Conservation (phyloP, 2,329 filamentous ascomycete genomes). For the Fusarium sp. region DNA sequence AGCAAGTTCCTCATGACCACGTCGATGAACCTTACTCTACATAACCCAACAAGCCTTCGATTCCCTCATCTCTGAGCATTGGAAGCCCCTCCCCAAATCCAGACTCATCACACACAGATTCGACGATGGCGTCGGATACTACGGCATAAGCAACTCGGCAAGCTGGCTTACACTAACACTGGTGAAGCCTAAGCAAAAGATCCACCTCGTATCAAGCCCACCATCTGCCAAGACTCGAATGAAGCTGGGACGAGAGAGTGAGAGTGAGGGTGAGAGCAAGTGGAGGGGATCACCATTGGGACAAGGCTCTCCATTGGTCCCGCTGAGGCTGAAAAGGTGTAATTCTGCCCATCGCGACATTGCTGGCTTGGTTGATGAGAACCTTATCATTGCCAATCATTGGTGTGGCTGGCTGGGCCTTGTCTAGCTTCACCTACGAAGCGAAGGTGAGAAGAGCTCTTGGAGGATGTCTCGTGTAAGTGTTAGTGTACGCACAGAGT, state of each 20-base stretch:
- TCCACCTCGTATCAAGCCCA: slow-evolving; percentile 16
- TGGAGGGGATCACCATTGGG: slow-evolving; percentile 12
- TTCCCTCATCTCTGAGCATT: background rate
- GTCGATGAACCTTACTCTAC: slow-evolving; percentile 7
- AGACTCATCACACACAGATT: background rate
- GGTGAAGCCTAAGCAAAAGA: slow-evolving; percentile 6
- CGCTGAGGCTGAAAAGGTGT: slow-evolving; percentile 15
- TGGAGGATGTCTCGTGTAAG: slow-evolving; percentile 12
- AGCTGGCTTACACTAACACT: slow-evolving; percentile 1
- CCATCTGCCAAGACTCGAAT: slow-evolving; percentile 4
- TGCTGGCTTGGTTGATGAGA: background rate
- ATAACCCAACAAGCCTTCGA: background rate
- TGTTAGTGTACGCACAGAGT: background rate
- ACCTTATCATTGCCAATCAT: slow-evolving; percentile 19
- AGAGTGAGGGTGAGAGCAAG: background rate
- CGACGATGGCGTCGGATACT: slow-evolving; percentile 18
- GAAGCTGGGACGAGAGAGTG: background rate
- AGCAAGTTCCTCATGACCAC: slow-evolving; percentile 6
- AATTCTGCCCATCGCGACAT: background rate
- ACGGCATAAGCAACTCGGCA: slow-evolving; percentile 5
- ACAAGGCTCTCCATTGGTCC: slow-evolving; percentile 24
- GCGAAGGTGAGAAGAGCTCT: background rate
- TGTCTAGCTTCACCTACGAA: background rate
- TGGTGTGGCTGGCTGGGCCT: background rate
- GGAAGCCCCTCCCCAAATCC: background rate